These are phyloP conservation scores for Gossypium trilobum DNA, from an alignment of 441 rosid species.

Conservation along the genomic window DNA sequence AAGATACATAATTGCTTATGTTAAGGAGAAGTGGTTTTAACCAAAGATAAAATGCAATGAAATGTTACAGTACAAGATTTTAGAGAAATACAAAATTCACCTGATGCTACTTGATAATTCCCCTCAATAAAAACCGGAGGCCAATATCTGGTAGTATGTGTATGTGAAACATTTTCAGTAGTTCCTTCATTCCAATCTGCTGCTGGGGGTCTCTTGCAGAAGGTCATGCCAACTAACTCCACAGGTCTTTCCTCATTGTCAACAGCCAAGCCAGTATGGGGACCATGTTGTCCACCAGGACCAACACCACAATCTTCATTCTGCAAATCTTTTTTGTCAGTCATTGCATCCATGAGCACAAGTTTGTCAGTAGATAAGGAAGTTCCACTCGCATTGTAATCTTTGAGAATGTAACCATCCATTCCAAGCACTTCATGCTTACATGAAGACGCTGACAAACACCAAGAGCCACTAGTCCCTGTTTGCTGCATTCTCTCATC, in stretches of 20 bases:
- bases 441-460: constrained; percentile 21
- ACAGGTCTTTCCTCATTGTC: constrained; percentile 24
- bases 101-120: constrained; percentile 34
- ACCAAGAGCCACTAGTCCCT: constrained; percentile 19
- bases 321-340: constrained; percentile 17
- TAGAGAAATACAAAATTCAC: constrained; percentile 28
- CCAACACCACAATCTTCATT: constrained; percentile 20
- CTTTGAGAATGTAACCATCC: constrained; percentile 9
- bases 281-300: constrained; percentile 24
- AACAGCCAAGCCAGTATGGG: constrained; percentile 13
- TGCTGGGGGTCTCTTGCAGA: constrained; percentile 44
- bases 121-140: constrained; percentile 22
- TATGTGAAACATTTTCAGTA: constrained; percentile 28
- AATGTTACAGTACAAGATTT: not conserved
- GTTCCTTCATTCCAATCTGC: constrained; percentile 32
- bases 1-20: not conserved
- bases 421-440: constrained; percentile 15
- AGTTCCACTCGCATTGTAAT: constrained; percentile 9
- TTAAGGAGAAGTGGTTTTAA: constrained; percentile 5
- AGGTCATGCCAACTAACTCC: constrained; percentile 37
- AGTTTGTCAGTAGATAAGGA: constrained; percentile 18
- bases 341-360: constrained; percentile 17
- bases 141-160: constrained; percentile 22
- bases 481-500: constrained; percentile 26
- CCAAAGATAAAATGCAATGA: not conserved